Evolutionary conservation across 495 filamentous ascomycete genomes (phyloP), one percentile per base, ranked within the genome.

Genomic region (Penicillium diatomitis): DNA sequence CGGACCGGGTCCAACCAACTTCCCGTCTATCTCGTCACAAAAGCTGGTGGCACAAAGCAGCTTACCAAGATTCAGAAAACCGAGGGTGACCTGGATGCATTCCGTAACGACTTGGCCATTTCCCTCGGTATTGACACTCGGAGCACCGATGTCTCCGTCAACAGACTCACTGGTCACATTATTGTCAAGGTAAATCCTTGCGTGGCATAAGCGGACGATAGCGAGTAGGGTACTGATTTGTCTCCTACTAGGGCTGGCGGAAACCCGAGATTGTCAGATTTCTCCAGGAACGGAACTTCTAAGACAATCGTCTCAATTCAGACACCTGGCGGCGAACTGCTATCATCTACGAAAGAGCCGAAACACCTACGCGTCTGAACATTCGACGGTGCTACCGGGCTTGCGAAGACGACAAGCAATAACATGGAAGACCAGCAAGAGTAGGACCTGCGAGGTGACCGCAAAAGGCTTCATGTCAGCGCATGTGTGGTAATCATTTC

Each of bases 11-110:
- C 80, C 20, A 80, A 84, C 46, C 79, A 90, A 53, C 67, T 89
- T 2, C 82, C 88, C 8, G 78, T 97, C n/a, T 98, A 98, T 65
- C 69, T 82, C 4, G 67, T 80, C 45, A 65, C 66, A 47, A 91
- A 90, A 67, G 74, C 80, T 12, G 88, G 88, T 28, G 88, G 90
- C 2, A 94, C 86, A 48, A 70, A 82, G 53, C 79, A 83, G 58
- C 64, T 84, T 55, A 96, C 92, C 4, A 64, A 76, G 54, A 71
- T 98, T 44, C 82, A 86, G 57, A 88, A 86, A 66, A 77, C 88
- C 36, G 81, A 88, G 50, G 92, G 92, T 29, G 78, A 90, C 61
- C 47, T 80, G 44, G 59, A 65, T 27, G 73, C 71, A 4, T 57
- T 92, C 32, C 68, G 68, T 48, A 65, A 57, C 12, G 76, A 78